Percentiles rank a stretch among this genome's conserved stretches.
phyloP scores from a whole-genome alignment of 441 rosid species.

The Adansonia grandidieri region DNA sequence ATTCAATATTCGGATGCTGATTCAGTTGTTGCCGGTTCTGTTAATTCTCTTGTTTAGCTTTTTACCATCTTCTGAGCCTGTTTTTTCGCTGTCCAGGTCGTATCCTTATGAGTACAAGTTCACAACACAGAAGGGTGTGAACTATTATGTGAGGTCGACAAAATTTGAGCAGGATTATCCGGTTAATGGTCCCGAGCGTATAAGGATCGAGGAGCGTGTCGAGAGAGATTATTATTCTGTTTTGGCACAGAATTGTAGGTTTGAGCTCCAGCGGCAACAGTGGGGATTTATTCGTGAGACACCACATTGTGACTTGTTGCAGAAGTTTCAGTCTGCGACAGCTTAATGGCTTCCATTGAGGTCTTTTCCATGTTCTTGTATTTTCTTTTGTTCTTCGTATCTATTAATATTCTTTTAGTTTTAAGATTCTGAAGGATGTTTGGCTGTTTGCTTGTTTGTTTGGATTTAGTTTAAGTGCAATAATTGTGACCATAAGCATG shows the following conservation, averaged over 20 bases:
- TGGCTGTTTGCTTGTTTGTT: too few species aligned
- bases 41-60: conserved; percentile 69
- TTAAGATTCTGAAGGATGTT: too few species aligned
- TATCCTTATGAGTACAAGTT: conserved; percentile 73
- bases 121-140: conserved; percentile 69
- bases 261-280: conserved; percentile 80
- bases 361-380: conserved; percentile 32
- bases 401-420: too few species aligned
- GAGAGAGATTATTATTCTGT: conserved; percentile 70
- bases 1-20: conserved; percentile 55
- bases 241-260: conserved; percentile 74
- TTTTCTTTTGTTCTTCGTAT: too few species aligned
- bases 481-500: conserved; percentile 3
- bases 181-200: conserved; percentile 45
- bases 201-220: conserved; percentile 56
- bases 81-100: conserved; percentile 65
- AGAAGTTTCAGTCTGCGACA: conserved; percentile 58
- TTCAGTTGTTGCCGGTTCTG: conserved; percentile 76
- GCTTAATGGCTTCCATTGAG: conserved; percentile 49
- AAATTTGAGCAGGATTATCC: conserved; percentile 84
- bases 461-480: neutral
- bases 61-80: conserved; percentile 72
- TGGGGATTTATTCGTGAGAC: conserved; percentile 81
- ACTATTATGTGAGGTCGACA: conserved; percentile 74
- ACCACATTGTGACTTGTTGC: conserved; percentile 86